Base-by-base conservation (phyloP, 2,329 filamentous ascomycete species). In the Alternaria rosae region DNA sequence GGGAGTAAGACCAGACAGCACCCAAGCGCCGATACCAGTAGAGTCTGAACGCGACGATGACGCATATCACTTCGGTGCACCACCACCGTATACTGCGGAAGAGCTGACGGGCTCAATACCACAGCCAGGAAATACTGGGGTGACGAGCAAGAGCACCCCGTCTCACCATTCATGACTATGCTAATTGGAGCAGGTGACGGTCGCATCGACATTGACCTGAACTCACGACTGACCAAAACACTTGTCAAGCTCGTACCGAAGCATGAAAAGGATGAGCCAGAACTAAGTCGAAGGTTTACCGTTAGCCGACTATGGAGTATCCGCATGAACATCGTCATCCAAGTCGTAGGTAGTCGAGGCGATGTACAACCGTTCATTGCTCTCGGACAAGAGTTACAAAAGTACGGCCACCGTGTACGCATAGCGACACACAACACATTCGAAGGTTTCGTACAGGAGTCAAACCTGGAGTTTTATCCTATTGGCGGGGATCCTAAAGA, bases 321-420 rank as follows among this genome's bases (percentile, higher is more conserved):
- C n/a, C 54, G 54, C 2, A 8, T 86, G 28, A 87, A 86, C 53
- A 82, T 87, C 43, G 84, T 86, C 6, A 85, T 87, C 52, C 85
- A 87, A 59, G 83, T 86, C 6, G 85, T 87, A 1, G 83, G 83
- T 12, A 81, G 78, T 6, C 78, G 83, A 26, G 85, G 85, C 6
- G 85, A 87, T 68, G 84, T 87, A 1, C 87, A 89, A 59, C 87
- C 86, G 0, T 89, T 89, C 59, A 78, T 89, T 48, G 85, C 86
- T 0, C 78, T 89, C 1, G 87, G 85, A 0, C 82, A 80, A 28
- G 81, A 82, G 13, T 70, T 88, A 0, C 74, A 81, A 20, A 26
- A 6, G 8, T 68, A 74, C 35, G 70, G 71, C 9, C 73, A 76
- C 59, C 67, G 73, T n/a, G 66, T 76, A 13, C 68, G 73, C 17